Conservation (phyloP, 441 rosid species). For the Pelargonium myrrhifolium region DNA sequence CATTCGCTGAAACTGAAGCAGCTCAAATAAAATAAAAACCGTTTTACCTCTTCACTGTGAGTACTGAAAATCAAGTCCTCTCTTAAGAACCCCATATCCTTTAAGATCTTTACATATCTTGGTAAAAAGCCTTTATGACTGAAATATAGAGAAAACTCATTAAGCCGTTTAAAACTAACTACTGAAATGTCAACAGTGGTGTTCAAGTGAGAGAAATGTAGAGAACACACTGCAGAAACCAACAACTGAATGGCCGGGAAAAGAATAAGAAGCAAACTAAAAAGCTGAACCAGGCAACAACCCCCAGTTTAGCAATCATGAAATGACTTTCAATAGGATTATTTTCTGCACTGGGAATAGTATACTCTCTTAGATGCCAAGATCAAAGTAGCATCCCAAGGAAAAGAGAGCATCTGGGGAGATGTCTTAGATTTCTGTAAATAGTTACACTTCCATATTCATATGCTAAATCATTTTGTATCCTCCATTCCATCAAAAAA, state of each 20-base stretch:
- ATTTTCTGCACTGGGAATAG: too few relatives aligned
- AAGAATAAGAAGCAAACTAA: neutral
- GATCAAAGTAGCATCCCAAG: slow-evolving; percentile 2
- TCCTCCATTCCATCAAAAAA: neutral
- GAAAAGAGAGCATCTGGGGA: neutral
- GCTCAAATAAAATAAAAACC: slow-evolving; percentile 13
- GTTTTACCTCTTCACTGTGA: slow-evolving; percentile 79
- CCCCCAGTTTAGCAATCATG: neutral
- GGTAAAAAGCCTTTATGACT: slow-evolving; percentile 83
- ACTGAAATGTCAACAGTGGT: neutral
- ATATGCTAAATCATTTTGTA: neutral
- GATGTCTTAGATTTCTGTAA: neutral
- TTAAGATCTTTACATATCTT: slow-evolving; percentile 59
- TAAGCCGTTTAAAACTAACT: slow-evolving; percentile 5
- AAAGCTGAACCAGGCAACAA: slow-evolving; percentile 3
- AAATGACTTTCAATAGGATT: too few relatives aligned
- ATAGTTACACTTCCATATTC: neutral
- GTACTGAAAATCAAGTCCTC: slow-evolving; percentile 79
- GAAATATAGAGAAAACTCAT: slow-evolving; percentile 20
- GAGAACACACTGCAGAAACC: neutral
- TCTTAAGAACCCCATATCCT: slow-evolving; percentile 64
- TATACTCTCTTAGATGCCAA: neutral
- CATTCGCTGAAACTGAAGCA: neutral
- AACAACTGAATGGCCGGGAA: too few relatives aligned
- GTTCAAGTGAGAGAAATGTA: neutral